phyloP scores from a whole-genome alignment of 495 filamentous ascomycete species.

The Penicillium canariense region DNA sequence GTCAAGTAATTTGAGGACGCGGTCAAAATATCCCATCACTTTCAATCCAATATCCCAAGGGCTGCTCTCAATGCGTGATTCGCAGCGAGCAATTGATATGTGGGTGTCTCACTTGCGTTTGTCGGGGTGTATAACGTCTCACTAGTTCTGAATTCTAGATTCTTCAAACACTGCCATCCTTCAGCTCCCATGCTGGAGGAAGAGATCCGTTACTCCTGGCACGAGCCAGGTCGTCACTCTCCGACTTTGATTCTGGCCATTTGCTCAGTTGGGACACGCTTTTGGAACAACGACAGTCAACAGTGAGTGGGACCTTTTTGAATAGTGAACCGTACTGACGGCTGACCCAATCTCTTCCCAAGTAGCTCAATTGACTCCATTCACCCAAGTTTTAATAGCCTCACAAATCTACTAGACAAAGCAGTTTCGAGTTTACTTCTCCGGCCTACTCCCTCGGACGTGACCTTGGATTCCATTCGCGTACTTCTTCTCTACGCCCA shows the following conservation, averaged over 20 bases:
- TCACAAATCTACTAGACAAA: slow-evolving; percentile 15
- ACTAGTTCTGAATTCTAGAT: slow-evolving; percentile 5
- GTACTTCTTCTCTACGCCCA: slow-evolving; percentile 23
- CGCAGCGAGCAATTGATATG: slow-evolving; percentile 16
- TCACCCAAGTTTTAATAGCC: slow-evolving; percentile 5
- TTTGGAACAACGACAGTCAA: slow-evolving; percentile 8
- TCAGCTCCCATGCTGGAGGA: slow-evolving; percentile 16
- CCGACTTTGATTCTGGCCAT: slow-evolving; percentile 16
- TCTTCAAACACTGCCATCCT: slow-evolving; percentile 18
- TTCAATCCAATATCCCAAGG: slow-evolving; percentile 10
- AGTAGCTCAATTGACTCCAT: background rate
- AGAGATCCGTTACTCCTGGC: slow-evolving; percentile 12
- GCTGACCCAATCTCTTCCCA: background rate
- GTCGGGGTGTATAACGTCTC: background rate
- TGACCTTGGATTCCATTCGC: slow-evolving; percentile 16
- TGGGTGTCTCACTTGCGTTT: background rate
- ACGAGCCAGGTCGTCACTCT: background rate
- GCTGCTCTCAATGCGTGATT: slow-evolving; percentile 5
- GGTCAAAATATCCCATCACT: background rate
- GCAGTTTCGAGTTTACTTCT: slow-evolving; percentile 21
- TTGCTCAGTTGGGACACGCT: slow-evolving; percentile 17
- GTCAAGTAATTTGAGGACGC: background rate
- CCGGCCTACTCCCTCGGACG: slow-evolving; percentile 19
- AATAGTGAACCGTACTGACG: background rate
- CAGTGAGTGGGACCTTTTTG: background rate